Conservation (phyloP, 1,284 basidiomycete species). For the Cryptococcus amylolentus region DNA sequence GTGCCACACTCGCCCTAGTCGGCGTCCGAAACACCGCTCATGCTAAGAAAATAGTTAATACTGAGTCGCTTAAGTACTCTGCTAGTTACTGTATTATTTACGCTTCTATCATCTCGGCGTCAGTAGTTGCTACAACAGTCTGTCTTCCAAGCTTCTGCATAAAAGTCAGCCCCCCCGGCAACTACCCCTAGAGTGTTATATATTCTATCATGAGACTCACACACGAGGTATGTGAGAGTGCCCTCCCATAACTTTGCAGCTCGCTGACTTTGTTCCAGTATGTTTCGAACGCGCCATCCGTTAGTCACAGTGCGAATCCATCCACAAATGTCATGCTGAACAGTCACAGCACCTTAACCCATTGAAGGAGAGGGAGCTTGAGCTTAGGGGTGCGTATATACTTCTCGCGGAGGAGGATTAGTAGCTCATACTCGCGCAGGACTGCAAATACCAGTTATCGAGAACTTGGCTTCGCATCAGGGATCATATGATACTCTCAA, state of each 20-base stretch:
- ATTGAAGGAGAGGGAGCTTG: constrained; percentile 89
- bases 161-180: neutral
- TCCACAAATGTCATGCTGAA: constrained; percentile 17
- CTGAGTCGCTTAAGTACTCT: no score
- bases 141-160: neutral
- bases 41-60: no score
- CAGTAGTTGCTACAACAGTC: neutral
- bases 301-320: constrained; percentile 21
- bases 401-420: neutral
- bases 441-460: constrained; percentile 95
- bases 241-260: neutral
- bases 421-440: constrained; percentile 54
- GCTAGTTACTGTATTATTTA: no score
- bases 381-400: constrained; percentile 72
- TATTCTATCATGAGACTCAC: constrained; percentile 45
- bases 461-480: constrained; percentile 96
- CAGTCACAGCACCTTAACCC: constrained; percentile 65
- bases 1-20: no score
- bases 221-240: constrained; percentile 45
- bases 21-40: no score
- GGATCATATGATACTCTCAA: constrained; percentile 69
- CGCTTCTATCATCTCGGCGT: no score
- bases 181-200: neutral
- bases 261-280: constrained; percentile 29
- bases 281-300: constrained; percentile 45